Conservation (phyloP, 306 rosid species). For the Rosa chinensis region DNA sequence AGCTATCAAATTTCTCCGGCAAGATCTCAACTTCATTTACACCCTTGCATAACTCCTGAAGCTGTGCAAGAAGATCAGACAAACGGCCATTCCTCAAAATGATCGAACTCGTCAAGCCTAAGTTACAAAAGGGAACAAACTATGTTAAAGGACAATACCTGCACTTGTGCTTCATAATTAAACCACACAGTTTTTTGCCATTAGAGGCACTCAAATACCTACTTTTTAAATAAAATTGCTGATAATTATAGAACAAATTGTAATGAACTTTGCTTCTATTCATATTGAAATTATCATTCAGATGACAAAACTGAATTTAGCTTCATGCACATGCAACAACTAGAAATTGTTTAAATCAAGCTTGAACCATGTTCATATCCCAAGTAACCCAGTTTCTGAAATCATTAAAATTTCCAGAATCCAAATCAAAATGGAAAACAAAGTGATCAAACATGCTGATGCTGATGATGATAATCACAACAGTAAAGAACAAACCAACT, state of each 20-base stretch:
- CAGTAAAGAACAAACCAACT: background rate
- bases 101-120: constrained; percentile 77
- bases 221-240: background rate
- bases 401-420: background rate
- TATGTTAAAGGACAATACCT: background rate
- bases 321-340: background rate
- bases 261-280: background rate
- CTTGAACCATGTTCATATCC: background rate
- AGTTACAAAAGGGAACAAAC: constrained; percentile 2
- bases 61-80: constrained; percentile 63
- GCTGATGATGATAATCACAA: background rate
- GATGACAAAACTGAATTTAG: background rate
- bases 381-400: background rate
- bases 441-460: background rate
- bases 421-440: background rate
- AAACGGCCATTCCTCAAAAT: constrained; percentile 62
- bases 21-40: constrained; percentile 58
- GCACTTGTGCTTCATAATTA: background rate
- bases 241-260: background rate
- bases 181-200: background rate
- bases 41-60: constrained; percentile 62
- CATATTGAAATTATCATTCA: background rate
- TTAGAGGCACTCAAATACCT: background rate
- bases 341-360: background rate
- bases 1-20: constrained; percentile 44